These are phyloP conservation scores for Crotalaria pallida DNA, from an alignment of 306 rosid genomes.

Conservation along the genomic window DNA sequence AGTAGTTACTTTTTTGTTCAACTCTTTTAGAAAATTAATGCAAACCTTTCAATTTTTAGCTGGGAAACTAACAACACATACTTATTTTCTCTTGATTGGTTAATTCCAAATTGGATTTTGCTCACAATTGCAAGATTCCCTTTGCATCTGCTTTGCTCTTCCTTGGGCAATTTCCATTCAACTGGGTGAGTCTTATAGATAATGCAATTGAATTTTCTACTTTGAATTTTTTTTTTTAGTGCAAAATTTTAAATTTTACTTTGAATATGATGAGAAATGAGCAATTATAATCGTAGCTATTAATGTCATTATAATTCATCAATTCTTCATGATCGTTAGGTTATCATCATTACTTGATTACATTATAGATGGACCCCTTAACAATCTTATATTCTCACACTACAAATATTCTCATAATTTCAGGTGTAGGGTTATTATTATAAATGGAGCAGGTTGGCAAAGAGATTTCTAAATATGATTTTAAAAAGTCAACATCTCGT, in stretches of 20 bases:
- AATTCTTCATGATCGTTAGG: neutral
- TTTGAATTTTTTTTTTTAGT: neutral
- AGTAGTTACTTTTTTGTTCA: neutral
- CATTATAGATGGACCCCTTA: too few species aligned
- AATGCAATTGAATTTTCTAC: neutral
- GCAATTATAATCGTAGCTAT: neutral
- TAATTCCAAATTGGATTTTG: neutral
- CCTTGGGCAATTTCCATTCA: neutral
- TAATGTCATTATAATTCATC: neutral
- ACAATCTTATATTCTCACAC: neutral
- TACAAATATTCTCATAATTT: constrained; percentile 1
- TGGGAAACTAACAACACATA: neutral
- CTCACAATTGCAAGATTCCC: neutral
- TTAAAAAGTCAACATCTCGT: constrained; percentile 23
- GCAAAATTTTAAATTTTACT: neutral
- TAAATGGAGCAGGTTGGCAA: constrained; percentile 26
- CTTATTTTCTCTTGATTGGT: neutral
- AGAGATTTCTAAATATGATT: constrained; percentile 28
- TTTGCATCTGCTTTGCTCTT: neutral
- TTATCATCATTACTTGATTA: neutral
- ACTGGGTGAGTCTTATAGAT: neutral
- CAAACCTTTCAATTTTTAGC: neutral
- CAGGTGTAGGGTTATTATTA: neutral
- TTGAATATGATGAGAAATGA: neutral
- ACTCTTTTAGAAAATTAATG: neutral